Evolutionary conservation across 2,329 filamentous ascomycete species (phyloP).

Genomic region (Pleomassaria siparia): DNA sequence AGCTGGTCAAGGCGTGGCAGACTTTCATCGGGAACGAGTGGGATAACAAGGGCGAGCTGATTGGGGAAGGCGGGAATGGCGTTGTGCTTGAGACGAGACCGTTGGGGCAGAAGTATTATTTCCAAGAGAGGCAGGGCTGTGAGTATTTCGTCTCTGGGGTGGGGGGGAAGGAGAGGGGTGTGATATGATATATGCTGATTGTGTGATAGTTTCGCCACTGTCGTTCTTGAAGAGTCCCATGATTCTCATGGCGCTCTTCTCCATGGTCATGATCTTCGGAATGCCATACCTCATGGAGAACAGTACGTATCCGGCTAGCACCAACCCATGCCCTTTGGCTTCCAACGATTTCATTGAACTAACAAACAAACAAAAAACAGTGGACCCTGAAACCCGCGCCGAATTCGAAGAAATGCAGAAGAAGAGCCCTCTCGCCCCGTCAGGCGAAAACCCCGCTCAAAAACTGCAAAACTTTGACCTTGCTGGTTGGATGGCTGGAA

Average conservation of each 20-base stretch:
- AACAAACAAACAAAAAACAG: constrained; percentile 48
- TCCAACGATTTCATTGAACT: too few species aligned
- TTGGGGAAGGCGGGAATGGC: constrained; percentile 47
- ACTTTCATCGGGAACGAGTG: constrained; percentile 89
- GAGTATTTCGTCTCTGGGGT: too few species aligned
- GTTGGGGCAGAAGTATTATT: constrained; percentile 70
- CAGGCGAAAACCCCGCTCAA: constrained; percentile 47
- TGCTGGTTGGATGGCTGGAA: constrained; percentile 68
- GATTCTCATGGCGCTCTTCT: constrained; percentile 88
- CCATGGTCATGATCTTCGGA: constrained; percentile 80
- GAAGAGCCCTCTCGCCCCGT: constrained; percentile 63
- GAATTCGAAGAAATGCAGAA: constrained; percentile 93
- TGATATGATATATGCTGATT: constrained; percentile 20
- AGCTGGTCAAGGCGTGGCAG: constrained; percentile 70
- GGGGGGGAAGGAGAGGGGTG: background rate
- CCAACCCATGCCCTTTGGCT: background rate
- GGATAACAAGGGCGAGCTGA: constrained; percentile 75
- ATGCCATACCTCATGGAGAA: constrained; percentile 96
- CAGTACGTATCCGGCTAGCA: constrained; percentile 63
- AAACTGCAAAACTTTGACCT: constrained; percentile 66
- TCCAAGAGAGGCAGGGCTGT: constrained; percentile 75
- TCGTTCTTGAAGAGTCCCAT: constrained; percentile 90
- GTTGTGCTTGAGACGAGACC: constrained; percentile 63
- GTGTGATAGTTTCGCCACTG: constrained; percentile 68
- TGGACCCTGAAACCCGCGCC: constrained; percentile 94